Percentiles rank a stretch among this genome's conserved stretches.
Evolutionary conservation across 805 yeast species (phyloP).

Genomic region (Candida verbasci): DNA sequence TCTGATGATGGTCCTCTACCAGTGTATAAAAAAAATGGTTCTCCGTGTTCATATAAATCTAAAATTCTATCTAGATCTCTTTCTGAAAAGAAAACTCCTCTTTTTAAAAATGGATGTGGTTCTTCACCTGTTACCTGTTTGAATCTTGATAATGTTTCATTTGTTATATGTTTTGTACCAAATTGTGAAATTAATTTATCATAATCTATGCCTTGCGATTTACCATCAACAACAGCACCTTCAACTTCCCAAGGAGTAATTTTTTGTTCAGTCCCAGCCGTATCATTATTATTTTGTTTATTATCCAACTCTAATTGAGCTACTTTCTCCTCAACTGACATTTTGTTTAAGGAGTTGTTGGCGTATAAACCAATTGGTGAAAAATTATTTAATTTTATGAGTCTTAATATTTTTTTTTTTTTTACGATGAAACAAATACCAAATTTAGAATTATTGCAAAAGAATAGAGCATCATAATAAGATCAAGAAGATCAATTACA

Average conservation of each 20-base stretch:
- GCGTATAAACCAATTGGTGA: neutral
- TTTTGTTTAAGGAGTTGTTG: too few species aligned
- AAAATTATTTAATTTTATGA: neutral
- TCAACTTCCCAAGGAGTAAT: constrained; percentile 98
- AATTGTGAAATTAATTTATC: constrained; percentile 81
- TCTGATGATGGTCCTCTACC: constrained; percentile 97
- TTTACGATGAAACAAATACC: too few species aligned
- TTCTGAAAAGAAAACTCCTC: constrained; percentile 91
- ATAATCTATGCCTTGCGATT: constrained; percentile 87
- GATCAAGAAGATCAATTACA: too few species aligned
- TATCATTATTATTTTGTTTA: constrained; percentile 1
- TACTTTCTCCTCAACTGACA: constrained; percentile 16
- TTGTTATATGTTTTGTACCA: constrained; percentile 72
- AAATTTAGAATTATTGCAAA: too few species aligned
- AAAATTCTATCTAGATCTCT: constrained; percentile 76
- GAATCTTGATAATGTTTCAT: constrained; percentile 73
- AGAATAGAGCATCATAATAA: too few species aligned
- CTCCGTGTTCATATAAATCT: constrained; percentile 88
- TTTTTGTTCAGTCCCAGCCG: constrained; percentile 26
- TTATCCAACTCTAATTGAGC: constrained; percentile 9
- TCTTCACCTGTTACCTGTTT: constrained; percentile 77
- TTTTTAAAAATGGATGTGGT: constrained; percentile 86
- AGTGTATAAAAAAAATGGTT: constrained; percentile 92
- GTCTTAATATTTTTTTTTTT: neutral
- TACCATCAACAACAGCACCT: constrained; percentile 95